Evolutionary conservation across 345 rosid genomes (phyloP).

Genomic region (Brassica incana): DNA sequence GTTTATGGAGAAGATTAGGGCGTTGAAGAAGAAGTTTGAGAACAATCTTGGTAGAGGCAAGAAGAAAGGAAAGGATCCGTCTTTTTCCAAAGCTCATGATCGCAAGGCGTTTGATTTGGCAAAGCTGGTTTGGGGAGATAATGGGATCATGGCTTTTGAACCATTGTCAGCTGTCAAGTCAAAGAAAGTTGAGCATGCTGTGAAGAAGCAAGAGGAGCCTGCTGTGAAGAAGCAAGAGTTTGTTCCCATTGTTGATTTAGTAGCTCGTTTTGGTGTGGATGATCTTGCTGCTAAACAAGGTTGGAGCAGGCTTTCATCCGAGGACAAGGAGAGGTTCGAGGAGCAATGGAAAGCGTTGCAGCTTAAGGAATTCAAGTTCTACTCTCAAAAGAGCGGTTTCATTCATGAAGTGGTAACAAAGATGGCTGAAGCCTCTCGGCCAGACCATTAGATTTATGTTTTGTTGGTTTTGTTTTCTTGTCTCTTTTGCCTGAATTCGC

Average conservation of each 20-base stretch:
- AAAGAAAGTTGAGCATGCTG: constrained; percentile 7
- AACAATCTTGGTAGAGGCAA: constrained; percentile 32
- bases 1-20: constrained; percentile 46
- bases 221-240: neutral
- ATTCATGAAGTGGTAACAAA: constrained; percentile 16
- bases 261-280: constrained; percentile 32
- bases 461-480: neutral
- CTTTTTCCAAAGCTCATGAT: constrained; percentile 43
- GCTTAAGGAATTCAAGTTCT: constrained; percentile 10
- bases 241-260: neutral
- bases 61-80: constrained; percentile 34
- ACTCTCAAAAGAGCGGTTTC: constrained; percentile 28
- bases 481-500: neutral
- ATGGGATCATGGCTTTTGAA: constrained; percentile 16
- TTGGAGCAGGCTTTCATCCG: constrained; percentile 5
- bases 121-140: constrained; percentile 43
- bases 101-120: constrained; percentile 39
- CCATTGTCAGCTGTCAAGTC: constrained; percentile 21
- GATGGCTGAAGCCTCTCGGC: constrained; percentile 24
- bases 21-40: constrained; percentile 44
- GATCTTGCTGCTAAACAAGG: constrained; percentile 29
- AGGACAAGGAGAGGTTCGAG: constrained; percentile 31
- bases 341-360: constrained; percentile 33
- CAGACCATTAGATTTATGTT: constrained; percentile 6
- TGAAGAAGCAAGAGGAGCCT: constrained; percentile 7